Conservation (phyloP, 176 grass and related monocot species). For the Oryza australiensis region DNA sequence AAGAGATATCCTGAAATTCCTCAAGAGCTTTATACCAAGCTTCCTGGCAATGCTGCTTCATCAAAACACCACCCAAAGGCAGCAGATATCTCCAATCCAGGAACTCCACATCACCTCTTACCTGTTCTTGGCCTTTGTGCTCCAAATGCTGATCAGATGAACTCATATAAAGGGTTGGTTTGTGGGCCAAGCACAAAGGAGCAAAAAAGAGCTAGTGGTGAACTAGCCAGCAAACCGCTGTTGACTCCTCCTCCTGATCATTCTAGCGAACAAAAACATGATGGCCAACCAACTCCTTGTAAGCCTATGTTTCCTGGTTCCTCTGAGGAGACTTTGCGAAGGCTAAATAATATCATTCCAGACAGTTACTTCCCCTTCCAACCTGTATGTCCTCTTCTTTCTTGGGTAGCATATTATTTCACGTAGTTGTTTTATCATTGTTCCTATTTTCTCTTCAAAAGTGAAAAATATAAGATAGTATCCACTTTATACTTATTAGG, state of each 20-base stretch:
- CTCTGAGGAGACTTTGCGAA: conserved; percentile 53
- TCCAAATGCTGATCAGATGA: conserved; percentile 83
- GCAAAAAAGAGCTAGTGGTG: conserved; percentile 46
- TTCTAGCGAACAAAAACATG: conserved; percentile 41
- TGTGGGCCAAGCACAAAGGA: conserved; percentile 47
- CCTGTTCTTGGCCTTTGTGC: conserved; percentile 93
- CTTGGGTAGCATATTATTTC: conserved; percentile 10
- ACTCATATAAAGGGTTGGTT: conserved; percentile 46
- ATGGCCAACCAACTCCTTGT: conserved; percentile 38
- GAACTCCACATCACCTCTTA: conserved; percentile 60
- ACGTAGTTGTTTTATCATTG: neutral
- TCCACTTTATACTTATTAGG: conserved; percentile 32
- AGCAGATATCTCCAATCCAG: conserved; percentile 50
- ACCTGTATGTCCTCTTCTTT: conserved; percentile 59
- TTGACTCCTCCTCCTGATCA: conserved; percentile 33
- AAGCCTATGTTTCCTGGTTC: conserved; percentile 45
- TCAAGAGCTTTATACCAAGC: conserved; percentile 58
- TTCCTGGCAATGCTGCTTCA: conserved; percentile 38
- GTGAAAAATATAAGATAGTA: neutral
- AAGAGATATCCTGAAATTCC: conserved; percentile 61
- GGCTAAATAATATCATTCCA: conserved; percentile 68
- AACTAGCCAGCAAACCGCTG: conserved; percentile 33
- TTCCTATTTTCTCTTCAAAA: conserved; percentile 8
- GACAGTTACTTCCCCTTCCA: conserved; percentile 89
- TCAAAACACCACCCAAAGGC: conserved; percentile 52